Conservation (phyloP, 106 monocot genomes). For the Allium cepa region DNA sequence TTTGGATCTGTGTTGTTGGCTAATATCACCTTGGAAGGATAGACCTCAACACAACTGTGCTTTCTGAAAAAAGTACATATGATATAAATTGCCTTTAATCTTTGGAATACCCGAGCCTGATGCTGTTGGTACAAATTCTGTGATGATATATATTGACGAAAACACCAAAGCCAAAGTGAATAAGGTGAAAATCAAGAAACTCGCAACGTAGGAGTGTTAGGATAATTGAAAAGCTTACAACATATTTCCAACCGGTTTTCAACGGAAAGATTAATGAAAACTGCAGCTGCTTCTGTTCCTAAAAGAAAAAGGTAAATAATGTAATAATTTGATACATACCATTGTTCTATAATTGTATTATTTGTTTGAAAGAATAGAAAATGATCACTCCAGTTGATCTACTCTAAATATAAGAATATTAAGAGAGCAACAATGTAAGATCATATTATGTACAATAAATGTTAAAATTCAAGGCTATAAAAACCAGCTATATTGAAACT, state of each 20-base stretch:
- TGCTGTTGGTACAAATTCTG: slow-evolving; percentile 94
- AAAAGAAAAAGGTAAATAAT: slow-evolving; percentile 4
- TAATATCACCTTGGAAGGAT: no score
- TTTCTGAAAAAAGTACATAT: slow-evolving; percentile 22
- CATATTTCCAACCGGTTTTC: slow-evolving; percentile 98
- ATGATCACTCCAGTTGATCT: no score
- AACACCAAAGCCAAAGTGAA: slow-evolving; percentile 84
- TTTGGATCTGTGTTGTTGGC: no score
- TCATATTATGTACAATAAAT: no score
- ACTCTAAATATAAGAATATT: no score
- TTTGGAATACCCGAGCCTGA: slow-evolving; percentile 99
- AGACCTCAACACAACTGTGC: no score
- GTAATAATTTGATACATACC: no score
- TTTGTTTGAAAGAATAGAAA: no score
- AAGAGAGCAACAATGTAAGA: no score
- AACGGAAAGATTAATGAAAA: slow-evolving; percentile 95
- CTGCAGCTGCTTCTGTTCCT: slow-evolving; percentile 94
- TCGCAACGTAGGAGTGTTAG: slow-evolving; percentile 84
- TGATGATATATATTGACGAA: slow-evolving; percentile 82
- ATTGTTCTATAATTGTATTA: no score
- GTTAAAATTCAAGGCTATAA: no score
- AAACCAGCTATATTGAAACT: no score
- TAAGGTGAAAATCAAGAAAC: slow-evolving; percentile 74
- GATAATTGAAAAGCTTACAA: slow-evolving; percentile 78
- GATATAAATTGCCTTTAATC: slow-evolving; percentile 97